phyloP scores from a whole-genome alignment of 179 eudicot species.

The Carnegiea gigantea region DNA sequence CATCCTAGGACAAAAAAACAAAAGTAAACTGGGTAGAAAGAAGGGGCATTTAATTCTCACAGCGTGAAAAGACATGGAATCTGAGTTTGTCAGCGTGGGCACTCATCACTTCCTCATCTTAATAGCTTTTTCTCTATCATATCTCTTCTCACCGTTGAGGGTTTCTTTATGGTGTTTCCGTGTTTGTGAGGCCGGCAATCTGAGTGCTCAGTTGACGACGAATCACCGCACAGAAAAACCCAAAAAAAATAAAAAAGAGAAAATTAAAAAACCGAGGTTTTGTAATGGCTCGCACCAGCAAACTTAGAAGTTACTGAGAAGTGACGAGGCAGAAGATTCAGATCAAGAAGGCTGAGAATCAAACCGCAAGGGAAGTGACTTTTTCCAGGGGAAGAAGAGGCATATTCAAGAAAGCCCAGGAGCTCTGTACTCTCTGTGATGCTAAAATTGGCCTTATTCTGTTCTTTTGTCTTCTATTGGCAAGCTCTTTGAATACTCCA shows the following conservation, averaged over 20 bases:
- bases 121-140: not conserved
- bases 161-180: constrained; percentile 23
- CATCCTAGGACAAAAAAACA: too few relatives aligned
- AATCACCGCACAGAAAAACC: not conserved
- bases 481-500: constrained; percentile 37
- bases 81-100: constrained; percentile 28
- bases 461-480: constrained; percentile 41
- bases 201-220: not conserved
- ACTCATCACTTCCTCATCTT: not conserved
- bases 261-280: constrained; percentile 24
- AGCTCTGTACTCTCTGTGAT: too few relatives aligned
- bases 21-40: not conserved
- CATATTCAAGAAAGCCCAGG: constrained; percentile 37
- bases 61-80: constrained; percentile 16
- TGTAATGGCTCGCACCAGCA: constrained; percentile 36
- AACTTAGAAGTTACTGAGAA: constrained; percentile 15
- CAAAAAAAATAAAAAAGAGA: not conserved
- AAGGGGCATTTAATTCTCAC: too few relatives aligned
- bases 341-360: constrained; percentile 41
- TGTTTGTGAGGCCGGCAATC: constrained; percentile 13
- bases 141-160: constrained; percentile 28
- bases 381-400: constrained; percentile 40
- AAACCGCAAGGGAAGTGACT: constrained; percentile 37
- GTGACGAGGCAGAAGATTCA: constrained; percentile 39
- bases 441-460: constrained; percentile 39